Base-by-base conservation (phyloP, 2,329 filamentous ascomycete genomes). In the Cordyceps tenuipes region DNA sequence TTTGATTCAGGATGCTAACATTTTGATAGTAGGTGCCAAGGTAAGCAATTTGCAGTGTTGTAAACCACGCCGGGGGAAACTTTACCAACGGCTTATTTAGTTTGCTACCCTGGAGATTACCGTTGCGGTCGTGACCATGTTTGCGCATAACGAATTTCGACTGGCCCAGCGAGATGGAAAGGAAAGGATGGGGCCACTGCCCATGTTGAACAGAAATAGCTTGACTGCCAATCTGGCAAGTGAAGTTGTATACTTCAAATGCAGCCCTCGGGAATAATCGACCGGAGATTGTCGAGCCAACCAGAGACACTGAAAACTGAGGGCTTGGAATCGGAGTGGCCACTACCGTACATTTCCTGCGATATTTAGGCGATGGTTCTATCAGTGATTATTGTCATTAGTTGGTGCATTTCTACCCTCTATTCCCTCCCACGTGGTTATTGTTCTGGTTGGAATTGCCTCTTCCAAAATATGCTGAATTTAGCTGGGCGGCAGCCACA, bases 41-140 rank as follows among this genome's bases (percentile, higher is more conserved):
- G 29, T 43, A 49, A 43, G 29, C 43, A 49, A 21, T 43, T 3
- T 23, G 6, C 31, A 49, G 12, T 7, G 3, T n/a, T 1, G 29
- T 13, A 12, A 55, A 17, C 29, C 17, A 8, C 5, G 19, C 21
- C 19, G 10, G 5, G 29, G 29, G 29, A 15, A 21, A 9, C 10
- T 19, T 2, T 48, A 36, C 61, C 65, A 52, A 66, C 29, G 29
- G 29, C 56, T 21, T 10, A 15, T 15, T 7, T 62, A 73, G 66
- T 81, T 83, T 66, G 80, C 81, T 1, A 82, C 82, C 63, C 68
- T 83, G 1, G 79, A 83, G 66, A 75, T 77, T 59, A 77, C 74
- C 55, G 68, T 82, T 61, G 77, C 81, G 34, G 75, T 73, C 0
- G 78, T 77, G 1, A 75, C 77, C 51, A 81, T 82, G 60, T 59